Percentiles rank a stretch among this genome's conserved stretches.
phyloP scores from a whole-genome alignment of 257 asterid genomes.

The Solanum sparsipilum region DNA sequence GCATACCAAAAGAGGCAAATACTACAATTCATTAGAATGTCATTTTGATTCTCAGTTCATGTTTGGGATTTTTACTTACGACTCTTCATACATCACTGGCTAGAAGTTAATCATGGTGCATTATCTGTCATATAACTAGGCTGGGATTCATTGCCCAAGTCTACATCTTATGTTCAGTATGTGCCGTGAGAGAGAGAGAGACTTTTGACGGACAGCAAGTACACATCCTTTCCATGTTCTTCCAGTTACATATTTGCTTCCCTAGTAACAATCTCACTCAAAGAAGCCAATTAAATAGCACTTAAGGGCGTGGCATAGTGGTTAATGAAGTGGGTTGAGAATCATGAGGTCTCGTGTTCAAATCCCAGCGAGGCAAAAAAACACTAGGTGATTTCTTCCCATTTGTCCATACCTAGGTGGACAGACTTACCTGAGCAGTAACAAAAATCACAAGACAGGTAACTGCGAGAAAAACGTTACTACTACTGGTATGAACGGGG shows the following conservation, averaged over 20 bases:
- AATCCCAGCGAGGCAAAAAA: not conserved
- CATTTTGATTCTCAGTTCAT: not conserved
- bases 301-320: not conserved
- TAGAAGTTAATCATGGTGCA: not conserved
- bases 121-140: not conserved
- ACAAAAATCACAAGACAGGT: not conserved
- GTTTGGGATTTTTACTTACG: not conserved
- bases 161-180: not conserved
- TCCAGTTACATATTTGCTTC: not conserved
- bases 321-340: not conserved
- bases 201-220: not conserved
- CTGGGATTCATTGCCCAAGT: not conserved
- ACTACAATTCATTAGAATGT: not conserved
- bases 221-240: not conserved
- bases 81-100: not conserved
- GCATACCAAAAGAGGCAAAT: not conserved
- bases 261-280: not conserved
- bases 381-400: not conserved
- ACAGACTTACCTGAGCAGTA: not conserved
- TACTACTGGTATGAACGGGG: not conserved
- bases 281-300: not conserved
- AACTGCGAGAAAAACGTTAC: not conserved
- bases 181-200: not conserved
- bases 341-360: not conserved
- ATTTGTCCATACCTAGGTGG: not conserved